phyloP scores from a whole-genome alignment of 176 grass and related monocot genomes.

The Triticum turgidum region DNA sequence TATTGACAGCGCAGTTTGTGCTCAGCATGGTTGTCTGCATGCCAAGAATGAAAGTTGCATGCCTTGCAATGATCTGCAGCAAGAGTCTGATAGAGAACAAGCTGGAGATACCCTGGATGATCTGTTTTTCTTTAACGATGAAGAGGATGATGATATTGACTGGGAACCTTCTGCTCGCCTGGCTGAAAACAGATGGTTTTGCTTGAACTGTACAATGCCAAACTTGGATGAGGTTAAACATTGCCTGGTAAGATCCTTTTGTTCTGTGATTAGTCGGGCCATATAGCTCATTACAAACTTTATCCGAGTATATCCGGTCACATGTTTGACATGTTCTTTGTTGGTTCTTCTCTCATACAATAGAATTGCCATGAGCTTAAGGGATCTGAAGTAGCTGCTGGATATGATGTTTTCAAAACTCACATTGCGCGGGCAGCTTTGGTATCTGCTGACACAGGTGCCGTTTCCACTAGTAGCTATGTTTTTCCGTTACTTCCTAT shows the following conservation, averaged over 20 bases:
- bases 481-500: slow-evolving; percentile 14
- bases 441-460: slow-evolving; percentile 53
- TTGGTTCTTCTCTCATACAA: slow-evolving; percentile 33
- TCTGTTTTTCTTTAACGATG: slow-evolving; percentile 64
- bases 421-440: slow-evolving; percentile 48
- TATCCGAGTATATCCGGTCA: slow-evolving; percentile 10
- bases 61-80: slow-evolving; percentile 32
- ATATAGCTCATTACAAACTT: slow-evolving; percentile 2
- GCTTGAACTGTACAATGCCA: slow-evolving; percentile 74
- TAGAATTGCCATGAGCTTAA: slow-evolving; percentile 66
- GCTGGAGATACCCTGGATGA: slow-evolving; percentile 60
- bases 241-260: slow-evolving; percentile 55
- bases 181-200: slow-evolving; percentile 69
- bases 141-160: slow-evolving; percentile 86
- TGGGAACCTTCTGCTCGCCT: slow-evolving; percentile 66
- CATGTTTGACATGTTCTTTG: slow-evolving; percentile 18
- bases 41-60: slow-evolving; percentile 31
- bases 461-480: slow-evolving; percentile 30
- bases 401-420: slow-evolving; percentile 63
- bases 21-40: slow-evolving; percentile 33
- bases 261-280: not conserved
- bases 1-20: slow-evolving; percentile 36
- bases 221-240: slow-evolving; percentile 49
- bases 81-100: slow-evolving; percentile 43
- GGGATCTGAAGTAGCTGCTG: slow-evolving; percentile 52